Conservation (phyloP, 148 eudicot species). For the Rhododendron simsii region DNA sequence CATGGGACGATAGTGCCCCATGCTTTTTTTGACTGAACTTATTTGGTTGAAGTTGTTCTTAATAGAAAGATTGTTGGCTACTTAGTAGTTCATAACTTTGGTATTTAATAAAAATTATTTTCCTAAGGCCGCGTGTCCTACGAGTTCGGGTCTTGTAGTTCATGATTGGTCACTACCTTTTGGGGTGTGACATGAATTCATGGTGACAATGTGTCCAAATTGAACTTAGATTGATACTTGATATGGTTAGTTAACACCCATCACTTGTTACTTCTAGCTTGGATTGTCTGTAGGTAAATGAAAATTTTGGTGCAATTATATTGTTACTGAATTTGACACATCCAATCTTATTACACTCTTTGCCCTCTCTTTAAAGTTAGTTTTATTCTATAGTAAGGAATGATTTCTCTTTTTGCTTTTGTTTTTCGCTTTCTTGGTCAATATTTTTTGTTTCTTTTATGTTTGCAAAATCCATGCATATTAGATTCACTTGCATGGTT, state of each 20-base stretch:
- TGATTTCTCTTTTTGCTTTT: not conserved
- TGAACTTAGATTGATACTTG: not conserved
- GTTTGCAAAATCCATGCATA: not conserved
- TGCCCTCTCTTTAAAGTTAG: not conserved
- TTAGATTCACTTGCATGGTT: not conserved
- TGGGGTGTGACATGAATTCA: too few relatives aligned
- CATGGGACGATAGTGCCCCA: too few relatives aligned
- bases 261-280: not conserved
- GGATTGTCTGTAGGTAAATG: not conserved
- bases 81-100: too few relatives aligned
- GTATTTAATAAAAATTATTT: too few relatives aligned
- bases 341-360: not conserved
- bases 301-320: not conserved
- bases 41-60: too few relatives aligned
- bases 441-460: not conserved
- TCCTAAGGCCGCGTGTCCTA: too few relatives aligned
- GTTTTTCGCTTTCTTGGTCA: not conserved
- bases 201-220: too few relatives aligned
- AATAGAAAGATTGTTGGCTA: too few relatives aligned
- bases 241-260: not conserved
- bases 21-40: too few relatives aligned
- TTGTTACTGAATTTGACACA: not conserved
- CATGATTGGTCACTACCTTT: too few relatives aligned
- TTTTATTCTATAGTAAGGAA: not conserved
- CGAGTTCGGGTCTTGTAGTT: too few relatives aligned